Base-by-base conservation (phyloP, 2,329 filamentous ascomycete species). In the Monilinia fructicola region DNA sequence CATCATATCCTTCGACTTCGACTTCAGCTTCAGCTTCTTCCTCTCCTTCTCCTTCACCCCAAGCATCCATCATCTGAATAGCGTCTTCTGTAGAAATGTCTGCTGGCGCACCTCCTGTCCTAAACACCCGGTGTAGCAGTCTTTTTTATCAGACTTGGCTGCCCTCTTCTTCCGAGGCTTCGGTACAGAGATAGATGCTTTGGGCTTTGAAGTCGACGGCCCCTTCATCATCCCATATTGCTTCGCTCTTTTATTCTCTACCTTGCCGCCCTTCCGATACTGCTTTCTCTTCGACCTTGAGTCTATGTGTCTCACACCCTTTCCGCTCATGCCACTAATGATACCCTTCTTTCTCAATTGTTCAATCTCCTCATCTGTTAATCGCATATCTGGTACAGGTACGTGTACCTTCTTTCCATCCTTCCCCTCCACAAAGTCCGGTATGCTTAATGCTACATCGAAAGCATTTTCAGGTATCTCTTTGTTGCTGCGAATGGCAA, bases 401-500 rank as follows among this genome's bases (percentile, higher is more conserved):
- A 75, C 69, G 35, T 66, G 55, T 23, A 75, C 65, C 48, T 67
- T 65, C 31, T 67, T 67, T 42, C 70, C 73, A 23, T 66, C 63
- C 60, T 70, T 73, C 23, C 65, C 69, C 21, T 70, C 68, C 0
- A 76, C 64, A 28, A 67, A 42, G 65, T 80, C 70, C 44, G 77
- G 71, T 74, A 78, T 53, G 69, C 76, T 67, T 52, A 84, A 74
- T 10, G 82, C 78, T 16, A 77, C 76, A 26, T 78, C 78, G 67
- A 84, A 82, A 52, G 82, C 81, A 23, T 78, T 77, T 54, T 84
- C 80, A 4, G 79, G 79, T 0, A 88, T 77, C 21, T 79, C 78
- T 35, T 84, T 81, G 11, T 82, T 81, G 55, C 85, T 84, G 26
- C 87, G 83, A 56, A 93, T 84, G 0, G 85, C 84, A 14, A 88